These are phyloP conservation scores for Letharia columbiana DNA, from an alignment of 495 filamentous ascomycete genomes.

Conservation along the genomic window DNA sequence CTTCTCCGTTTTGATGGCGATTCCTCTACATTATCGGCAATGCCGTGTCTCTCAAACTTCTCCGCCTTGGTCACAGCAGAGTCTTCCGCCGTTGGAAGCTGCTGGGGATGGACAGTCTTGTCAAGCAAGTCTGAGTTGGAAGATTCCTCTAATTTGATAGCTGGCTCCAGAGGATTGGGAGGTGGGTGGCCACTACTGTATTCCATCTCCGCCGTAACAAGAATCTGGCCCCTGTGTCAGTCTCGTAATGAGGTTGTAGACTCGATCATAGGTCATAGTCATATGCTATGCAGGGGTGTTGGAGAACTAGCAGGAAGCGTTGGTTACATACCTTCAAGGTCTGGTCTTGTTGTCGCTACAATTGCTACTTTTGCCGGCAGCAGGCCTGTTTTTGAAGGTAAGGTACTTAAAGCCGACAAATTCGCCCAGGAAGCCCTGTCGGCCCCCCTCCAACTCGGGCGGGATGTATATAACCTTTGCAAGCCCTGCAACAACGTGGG, in stretches of 20 bases:
- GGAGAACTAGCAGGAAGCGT: too few species aligned
- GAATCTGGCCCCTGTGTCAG: not conserved
- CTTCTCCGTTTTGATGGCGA: constrained; percentile 53
- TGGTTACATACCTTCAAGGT: not conserved
- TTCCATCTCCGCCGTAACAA: constrained; percentile 5
- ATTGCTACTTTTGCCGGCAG: not conserved
- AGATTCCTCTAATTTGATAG: constrained; percentile 11
- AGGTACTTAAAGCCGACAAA: not conserved
- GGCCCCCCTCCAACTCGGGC: too few species aligned
- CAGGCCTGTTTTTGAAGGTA: not conserved
- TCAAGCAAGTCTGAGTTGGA: constrained; percentile 6
- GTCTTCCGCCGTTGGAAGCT: constrained; percentile 24
- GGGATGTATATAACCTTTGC: not conserved
- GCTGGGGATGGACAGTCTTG: constrained; percentile 22
- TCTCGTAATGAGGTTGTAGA: not conserved
- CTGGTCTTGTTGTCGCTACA: not conserved
- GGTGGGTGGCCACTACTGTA: constrained; percentile 3
- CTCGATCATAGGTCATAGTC: not conserved
- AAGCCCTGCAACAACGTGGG: not conserved
- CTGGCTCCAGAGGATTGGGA: constrained; percentile 22
- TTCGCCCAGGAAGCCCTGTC: not conserved
- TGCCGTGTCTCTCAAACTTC: constrained; percentile 28
- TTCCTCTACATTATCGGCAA: constrained; percentile 30
- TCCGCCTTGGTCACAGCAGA: constrained; percentile 32
- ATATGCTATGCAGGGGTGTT: not conserved